phyloP scores from a whole-genome alignment of 2,329 filamentous ascomycete species.

The Aquanectria penicillioides region DNA sequence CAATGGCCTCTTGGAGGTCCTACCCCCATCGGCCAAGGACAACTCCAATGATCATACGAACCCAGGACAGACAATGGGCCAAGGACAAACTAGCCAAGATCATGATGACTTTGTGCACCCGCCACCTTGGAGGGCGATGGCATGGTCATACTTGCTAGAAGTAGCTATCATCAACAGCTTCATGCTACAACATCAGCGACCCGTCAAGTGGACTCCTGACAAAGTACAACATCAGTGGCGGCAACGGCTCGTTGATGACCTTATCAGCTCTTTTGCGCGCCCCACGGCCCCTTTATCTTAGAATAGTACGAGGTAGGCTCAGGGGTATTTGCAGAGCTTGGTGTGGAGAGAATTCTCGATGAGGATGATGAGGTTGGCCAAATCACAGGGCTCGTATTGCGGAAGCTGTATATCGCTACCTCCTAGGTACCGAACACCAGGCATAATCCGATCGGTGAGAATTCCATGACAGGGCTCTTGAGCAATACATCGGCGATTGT shows the following conservation, averaged over 20 bases:
- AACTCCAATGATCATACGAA: slow-evolving; percentile 24
- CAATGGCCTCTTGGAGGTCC: slow-evolving; percentile 4
- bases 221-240: slow-evolving; percentile 5
- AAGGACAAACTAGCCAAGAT: slow-evolving; percentile 1
- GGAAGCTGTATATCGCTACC: no score
- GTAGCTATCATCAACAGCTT: slow-evolving; percentile 20
- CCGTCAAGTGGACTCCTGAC: background rate
- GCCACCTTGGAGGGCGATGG: slow-evolving; percentile 22
- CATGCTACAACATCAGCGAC: slow-evolving; percentile 2
- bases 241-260: background rate
- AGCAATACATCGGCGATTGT: no score
- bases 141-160: slow-evolving; percentile 27
- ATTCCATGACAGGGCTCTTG: no score
- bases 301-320: no score
- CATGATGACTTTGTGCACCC: slow-evolving; percentile 12
- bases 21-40: background rate
- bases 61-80: slow-evolving; percentile 20
- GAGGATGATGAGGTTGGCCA: no score
- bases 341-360: no score
- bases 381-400: no score
- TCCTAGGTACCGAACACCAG: no score
- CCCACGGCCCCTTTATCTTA: no score
- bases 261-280: background rate
- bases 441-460: no score
- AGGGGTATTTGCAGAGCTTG: no score